Conservation (phyloP, 192 early-diverging fungal genomes). For the Coemansia sp. region DNA sequence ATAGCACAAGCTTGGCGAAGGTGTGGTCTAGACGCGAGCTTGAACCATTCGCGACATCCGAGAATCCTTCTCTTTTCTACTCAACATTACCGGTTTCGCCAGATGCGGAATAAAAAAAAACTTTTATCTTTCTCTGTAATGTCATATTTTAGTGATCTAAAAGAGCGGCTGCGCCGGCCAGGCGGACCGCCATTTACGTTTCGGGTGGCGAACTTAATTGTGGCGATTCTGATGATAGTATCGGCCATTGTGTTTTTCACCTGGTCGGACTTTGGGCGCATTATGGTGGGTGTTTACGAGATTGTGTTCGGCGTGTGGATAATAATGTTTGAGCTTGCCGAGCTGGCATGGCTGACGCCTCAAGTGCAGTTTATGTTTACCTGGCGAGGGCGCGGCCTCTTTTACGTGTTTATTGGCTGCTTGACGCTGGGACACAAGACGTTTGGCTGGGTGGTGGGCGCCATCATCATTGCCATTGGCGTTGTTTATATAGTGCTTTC, state of each 20-base stretch:
- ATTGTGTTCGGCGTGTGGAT: slow-evolving; percentile 47
- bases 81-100: neutral
- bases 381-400: slow-evolving; percentile 43
- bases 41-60: neutral
- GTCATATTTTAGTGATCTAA: slow-evolving; percentile 34
- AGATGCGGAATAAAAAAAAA: neutral
- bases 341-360: slow-evolving; percentile 36
- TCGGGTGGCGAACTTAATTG: slow-evolving; percentile 35
- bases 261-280: slow-evolving; percentile 40
- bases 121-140: slow-evolving; percentile 6
- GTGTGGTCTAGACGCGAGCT: neutral
- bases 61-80: neutral
- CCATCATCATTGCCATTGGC: slow-evolving; percentile 40
- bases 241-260: slow-evolving; percentile 43
- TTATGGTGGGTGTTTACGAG: slow-evolving; percentile 47
- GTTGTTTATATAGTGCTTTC: slow-evolving; percentile 35
- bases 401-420: slow-evolving; percentile 51
- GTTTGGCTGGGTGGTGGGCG: slow-evolving; percentile 36
- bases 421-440: slow-evolving; percentile 37
- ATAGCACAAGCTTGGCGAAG: neutral
- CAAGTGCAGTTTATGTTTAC: slow-evolving; percentile 51
- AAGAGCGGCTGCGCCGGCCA: slow-evolving; percentile 34
- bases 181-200: slow-evolving; percentile 50
- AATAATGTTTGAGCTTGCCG: slow-evolving; percentile 38
- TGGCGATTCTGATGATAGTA: slow-evolving; percentile 41